phyloP scores from a whole-genome alignment of 2,329 filamentous ascomycete genomes.

The Metarhizium guizhouense region DNA sequence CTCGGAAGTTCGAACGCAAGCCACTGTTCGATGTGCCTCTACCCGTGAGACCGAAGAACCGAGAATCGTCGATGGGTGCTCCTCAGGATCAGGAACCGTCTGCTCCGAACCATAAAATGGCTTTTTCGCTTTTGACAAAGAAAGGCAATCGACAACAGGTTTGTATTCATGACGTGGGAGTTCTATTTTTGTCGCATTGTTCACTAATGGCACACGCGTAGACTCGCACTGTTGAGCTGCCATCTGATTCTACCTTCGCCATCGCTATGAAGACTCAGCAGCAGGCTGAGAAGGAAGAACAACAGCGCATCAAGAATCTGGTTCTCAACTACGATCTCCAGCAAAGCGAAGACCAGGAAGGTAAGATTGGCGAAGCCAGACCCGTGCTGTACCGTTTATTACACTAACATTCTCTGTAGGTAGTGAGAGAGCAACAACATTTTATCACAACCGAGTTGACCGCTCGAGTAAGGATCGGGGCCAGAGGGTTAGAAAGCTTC shows the following conservation, averaged over 20 bases:
- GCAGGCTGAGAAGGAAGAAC: slow-evolving; percentile 89
- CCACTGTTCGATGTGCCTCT: slow-evolving; percentile 92
- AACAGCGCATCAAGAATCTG: slow-evolving; percentile 96
- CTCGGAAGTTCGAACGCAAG: slow-evolving; percentile 92
- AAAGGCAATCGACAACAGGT: slow-evolving; percentile 93
- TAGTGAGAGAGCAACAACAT: slow-evolving; percentile 38
- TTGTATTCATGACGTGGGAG: neutral
- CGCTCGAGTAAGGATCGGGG: slow-evolving; percentile 54
- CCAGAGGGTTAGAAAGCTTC: slow-evolving; percentile 81
- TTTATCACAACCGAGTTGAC: slow-evolving; percentile 48
- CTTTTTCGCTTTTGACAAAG: slow-evolving; percentile 92
- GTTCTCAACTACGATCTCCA: slow-evolving; percentile 94
- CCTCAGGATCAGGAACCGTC: slow-evolving; percentile 16
- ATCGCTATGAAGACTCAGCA: slow-evolving; percentile 95
- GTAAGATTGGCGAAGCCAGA: slow-evolving; percentile 37
- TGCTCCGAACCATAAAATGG: slow-evolving; percentile 58
- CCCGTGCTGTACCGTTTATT: neutral
- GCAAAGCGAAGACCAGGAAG: slow-evolving; percentile 70
- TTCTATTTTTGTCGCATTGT: neutral
- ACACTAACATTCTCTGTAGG: slow-evolving; percentile 25
- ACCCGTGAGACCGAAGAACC: slow-evolving; percentile 69
- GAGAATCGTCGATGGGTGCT: slow-evolving; percentile 39
- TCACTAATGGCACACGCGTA: slow-evolving; percentile 23
- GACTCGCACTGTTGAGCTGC: slow-evolving; percentile 86
- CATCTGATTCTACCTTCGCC: slow-evolving; percentile 87